Conservation (phyloP, 495 filamentous ascomycete species). For the Penicillium odoratum region DNA sequence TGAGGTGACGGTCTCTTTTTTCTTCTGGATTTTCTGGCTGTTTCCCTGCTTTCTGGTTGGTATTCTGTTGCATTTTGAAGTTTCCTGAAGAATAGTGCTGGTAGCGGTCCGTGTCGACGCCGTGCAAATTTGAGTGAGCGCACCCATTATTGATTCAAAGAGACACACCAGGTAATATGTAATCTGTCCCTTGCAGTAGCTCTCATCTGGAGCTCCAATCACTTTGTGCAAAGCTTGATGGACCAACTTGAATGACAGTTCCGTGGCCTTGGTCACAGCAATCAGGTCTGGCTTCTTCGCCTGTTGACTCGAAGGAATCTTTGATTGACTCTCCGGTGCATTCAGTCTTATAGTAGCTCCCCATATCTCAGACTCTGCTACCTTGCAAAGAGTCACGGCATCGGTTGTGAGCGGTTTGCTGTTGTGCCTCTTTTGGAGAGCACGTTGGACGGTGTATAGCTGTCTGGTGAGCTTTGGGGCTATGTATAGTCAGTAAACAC, state of each 20-base stretch:
- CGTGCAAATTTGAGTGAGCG: slow-evolving; percentile 32
- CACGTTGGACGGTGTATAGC: slow-evolving; percentile 33
- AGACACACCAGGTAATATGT: slow-evolving; percentile 43
- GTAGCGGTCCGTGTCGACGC: slow-evolving; percentile 11
- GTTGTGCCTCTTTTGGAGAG: slow-evolving; percentile 31
- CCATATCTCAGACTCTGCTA: slow-evolving; percentile 22
- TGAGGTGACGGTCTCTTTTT: not conserved
- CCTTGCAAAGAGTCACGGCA: slow-evolving; percentile 31
- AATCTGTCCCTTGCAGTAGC: slow-evolving; percentile 25
- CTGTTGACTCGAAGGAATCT: not conserved
- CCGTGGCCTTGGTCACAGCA: slow-evolving; percentile 21
- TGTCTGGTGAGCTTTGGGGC: slow-evolving; percentile 34
- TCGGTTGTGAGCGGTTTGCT: slow-evolving; percentile 20
- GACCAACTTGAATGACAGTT: slow-evolving; percentile 26
- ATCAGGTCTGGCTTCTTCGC: slow-evolving; percentile 10
- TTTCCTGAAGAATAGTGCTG: not conserved
- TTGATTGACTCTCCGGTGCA: not conserved
- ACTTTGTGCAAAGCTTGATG: slow-evolving; percentile 38
- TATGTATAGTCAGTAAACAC: slow-evolving; percentile 1
- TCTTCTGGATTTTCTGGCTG: not conserved
- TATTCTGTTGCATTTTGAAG: not conserved
- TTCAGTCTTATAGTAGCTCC: slow-evolving; percentile 10
- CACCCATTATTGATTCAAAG: slow-evolving; percentile 38
- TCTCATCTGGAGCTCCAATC: slow-evolving; percentile 13
- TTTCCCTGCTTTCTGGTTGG: not conserved